phyloP scores from a whole-genome alignment of 1,139 yeast species.

The Suhomyces terraborum region DNA sequence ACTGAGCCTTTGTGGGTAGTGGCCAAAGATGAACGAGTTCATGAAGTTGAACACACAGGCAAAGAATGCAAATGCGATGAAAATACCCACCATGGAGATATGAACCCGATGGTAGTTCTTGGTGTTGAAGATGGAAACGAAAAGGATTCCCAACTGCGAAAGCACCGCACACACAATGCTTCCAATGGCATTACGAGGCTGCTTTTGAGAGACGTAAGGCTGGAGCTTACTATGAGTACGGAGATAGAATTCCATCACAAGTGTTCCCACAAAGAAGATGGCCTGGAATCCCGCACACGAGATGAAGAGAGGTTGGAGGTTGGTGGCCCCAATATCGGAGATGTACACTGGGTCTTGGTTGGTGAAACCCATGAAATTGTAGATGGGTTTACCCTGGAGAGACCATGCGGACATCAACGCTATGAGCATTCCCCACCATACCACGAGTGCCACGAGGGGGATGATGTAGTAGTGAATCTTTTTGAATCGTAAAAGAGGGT shows the following conservation, averaged over 20 bases:
- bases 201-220: slow-evolving; percentile 51
- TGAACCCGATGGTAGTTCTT: slow-evolving; percentile 62
- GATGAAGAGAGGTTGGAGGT: slow-evolving; percentile 29
- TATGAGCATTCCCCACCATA: slow-evolving; percentile 80
- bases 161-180: slow-evolving; percentile 57
- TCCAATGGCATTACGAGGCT: slow-evolving; percentile 50
- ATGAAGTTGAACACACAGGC: slow-evolving; percentile 63
- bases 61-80: slow-evolving; percentile 69
- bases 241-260: slow-evolving; percentile 57
- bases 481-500: slow-evolving; percentile 19
- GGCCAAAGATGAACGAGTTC: slow-evolving; percentile 64
- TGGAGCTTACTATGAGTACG: slow-evolving; percentile 56
- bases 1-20: slow-evolving; percentile 43
- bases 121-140: slow-evolving; percentile 77
- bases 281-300: slow-evolving; percentile 55
- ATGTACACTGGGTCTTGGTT: slow-evolving; percentile 65
- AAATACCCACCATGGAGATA: slow-evolving; percentile 67
- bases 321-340: slow-evolving; percentile 46
- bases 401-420: slow-evolving; percentile 72
- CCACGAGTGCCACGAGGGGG: slow-evolving; percentile 57
- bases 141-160: slow-evolving; percentile 76
- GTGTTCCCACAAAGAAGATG: slow-evolving; percentile 68
- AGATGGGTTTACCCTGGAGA: slow-evolving; percentile 74
- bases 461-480: slow-evolving; percentile 34
- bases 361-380: slow-evolving; percentile 52